Percentiles rank a stretch among this genome's conserved stretches.
Evolutionary conservation across 192 early-diverging fungal genomes (phyloP).

Genomic region (Mycoemilia scoparia): DNA sequence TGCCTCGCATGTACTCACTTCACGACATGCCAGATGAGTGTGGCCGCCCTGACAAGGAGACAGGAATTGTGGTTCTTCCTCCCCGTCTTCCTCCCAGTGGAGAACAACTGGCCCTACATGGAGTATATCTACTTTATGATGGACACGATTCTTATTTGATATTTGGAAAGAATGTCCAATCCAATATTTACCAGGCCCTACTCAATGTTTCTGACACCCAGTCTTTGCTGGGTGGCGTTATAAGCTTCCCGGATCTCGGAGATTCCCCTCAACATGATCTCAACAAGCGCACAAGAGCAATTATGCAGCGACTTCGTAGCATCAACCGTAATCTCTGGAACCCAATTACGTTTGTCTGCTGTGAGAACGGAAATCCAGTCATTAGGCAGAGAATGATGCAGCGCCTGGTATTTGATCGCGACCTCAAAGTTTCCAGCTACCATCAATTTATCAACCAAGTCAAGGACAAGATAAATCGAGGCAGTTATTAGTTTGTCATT

Average conservation of each 20-base stretch:
- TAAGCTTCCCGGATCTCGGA: constrained; percentile 61
- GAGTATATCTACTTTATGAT: constrained; percentile 73
- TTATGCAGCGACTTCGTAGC: constrained; percentile 55
- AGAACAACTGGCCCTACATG: constrained; percentile 68
- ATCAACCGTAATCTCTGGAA: constrained; percentile 47
- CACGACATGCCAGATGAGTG: constrained; percentile 55
- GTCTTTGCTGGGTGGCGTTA: constrained; percentile 31
- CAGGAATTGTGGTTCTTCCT: constrained; percentile 54
- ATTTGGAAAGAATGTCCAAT: constrained; percentile 62
- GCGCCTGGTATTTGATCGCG: constrained; percentile 84
- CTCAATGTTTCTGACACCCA: constrained; percentile 30
- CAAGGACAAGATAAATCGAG: constrained; percentile 48
- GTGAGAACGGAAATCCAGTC: constrained; percentile 78
- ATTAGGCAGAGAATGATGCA: constrained; percentile 69
- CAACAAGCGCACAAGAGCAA: constrained; percentile 48
- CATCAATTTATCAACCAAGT: constrained; percentile 55
- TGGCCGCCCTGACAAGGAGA: constrained; percentile 13
- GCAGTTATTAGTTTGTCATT: constrained; percentile 29
- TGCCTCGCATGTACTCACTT: constrained; percentile 68
- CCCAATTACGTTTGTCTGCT: constrained; percentile 66
- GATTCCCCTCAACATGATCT: constrained; percentile 35
- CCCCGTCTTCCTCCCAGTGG: constrained; percentile 58
- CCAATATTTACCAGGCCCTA: constrained; percentile 54
- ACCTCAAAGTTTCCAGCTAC: constrained; percentile 56
- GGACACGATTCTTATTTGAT: constrained; percentile 73